Percentiles rank a stretch among this genome's conserved stretches.
Conservation (phyloP, 1,284 basidiomycete genomes). For the Ustilago crameri region DNA sequence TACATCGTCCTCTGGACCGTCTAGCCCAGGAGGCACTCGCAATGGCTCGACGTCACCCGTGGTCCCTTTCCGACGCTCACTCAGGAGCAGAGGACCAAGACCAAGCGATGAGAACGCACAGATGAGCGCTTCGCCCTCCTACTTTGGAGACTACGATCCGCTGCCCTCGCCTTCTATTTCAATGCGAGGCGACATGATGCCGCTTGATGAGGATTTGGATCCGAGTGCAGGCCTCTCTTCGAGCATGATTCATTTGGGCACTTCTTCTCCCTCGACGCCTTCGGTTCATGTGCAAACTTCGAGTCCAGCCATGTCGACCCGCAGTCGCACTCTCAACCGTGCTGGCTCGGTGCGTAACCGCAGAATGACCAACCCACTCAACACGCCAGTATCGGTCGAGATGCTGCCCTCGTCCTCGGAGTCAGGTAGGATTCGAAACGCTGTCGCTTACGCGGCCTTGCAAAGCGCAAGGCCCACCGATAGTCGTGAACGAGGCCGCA, state of each 20-base stretch:
- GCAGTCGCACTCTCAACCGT: constrained; percentile 37
- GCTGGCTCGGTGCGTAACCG: constrained; percentile 25
- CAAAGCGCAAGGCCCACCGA: constrained; percentile 5
- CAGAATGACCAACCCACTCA: constrained; percentile 38
- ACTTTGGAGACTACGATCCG: constrained; percentile 36
- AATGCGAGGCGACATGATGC: constrained; percentile 13
- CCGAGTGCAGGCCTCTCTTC: constrained; percentile 20
- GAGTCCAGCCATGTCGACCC: constrained; percentile 47
- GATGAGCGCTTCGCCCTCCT: constrained; percentile 34
- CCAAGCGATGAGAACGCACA: constrained; percentile 45
- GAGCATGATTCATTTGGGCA: constrained; percentile 27
- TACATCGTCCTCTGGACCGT: constrained; percentile 27
- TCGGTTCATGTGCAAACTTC: constrained; percentile 22
- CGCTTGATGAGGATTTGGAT: constrained; percentile 13
- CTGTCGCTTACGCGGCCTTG: constrained; percentile 6
- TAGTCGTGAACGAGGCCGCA: constrained; percentile 5
- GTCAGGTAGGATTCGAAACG: background rate
- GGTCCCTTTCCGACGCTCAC: constrained; percentile 32
- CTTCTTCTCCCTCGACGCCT: constrained; percentile 20
- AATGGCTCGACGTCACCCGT: constrained; percentile 38
- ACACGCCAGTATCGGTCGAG: constrained; percentile 21
- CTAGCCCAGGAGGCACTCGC: constrained; percentile 31
- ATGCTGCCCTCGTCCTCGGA: constrained; percentile 3
- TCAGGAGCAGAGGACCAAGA: constrained; percentile 22
- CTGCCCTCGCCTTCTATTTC: constrained; percentile 24